Conservation (phyloP, 2,329 filamentous ascomycete genomes). For the Rhynchosporium secalis region DNA sequence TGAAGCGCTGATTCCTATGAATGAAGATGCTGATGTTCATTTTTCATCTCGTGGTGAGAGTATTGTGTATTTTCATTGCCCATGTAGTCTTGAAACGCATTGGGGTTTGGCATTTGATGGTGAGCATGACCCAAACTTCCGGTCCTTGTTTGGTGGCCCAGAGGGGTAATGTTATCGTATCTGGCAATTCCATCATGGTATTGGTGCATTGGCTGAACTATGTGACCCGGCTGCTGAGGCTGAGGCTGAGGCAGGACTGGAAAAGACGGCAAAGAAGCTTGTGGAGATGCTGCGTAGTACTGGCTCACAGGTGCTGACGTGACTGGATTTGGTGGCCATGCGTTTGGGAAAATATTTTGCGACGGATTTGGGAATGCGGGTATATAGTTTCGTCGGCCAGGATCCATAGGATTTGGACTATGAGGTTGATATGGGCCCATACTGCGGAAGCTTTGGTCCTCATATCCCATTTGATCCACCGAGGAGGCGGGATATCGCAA, state of each 20-base stretch:
- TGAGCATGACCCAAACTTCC: conserved; percentile 27
- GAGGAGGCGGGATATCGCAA: conserved; percentile 22
- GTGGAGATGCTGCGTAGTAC: conserved; percentile 31
- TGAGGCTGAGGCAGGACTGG: conserved; percentile 22
- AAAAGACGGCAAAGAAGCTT: conserved; percentile 22
- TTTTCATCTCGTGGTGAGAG: conserved; percentile 17
- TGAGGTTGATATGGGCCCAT: conserved; percentile 22
- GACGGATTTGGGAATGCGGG: conserved; percentile 23
- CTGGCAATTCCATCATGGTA: conserved; percentile 25
- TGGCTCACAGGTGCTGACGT: conserved; percentile 21
- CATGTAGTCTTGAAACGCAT: conserved; percentile 15
- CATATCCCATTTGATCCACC: conserved; percentile 23
- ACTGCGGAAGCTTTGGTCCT: conserved; percentile 13
- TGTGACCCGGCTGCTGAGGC: conserved; percentile 22
- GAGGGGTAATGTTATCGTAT: conserved; percentile 23
- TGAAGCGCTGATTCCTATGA: background rate
- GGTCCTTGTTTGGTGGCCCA: conserved; percentile 23
- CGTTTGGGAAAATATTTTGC: conserved; percentile 21
- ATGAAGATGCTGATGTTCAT: conserved; percentile 21
- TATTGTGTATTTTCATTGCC: background rate
- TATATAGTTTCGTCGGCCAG: conserved; percentile 21
- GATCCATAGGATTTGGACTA: conserved; percentile 27
- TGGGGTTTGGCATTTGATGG: conserved; percentile 7
- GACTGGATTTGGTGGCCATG: conserved; percentile 22
- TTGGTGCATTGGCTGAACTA: conserved; percentile 24